Evolutionary conservation across 139 green algal species (phyloP), one percentile per base, ranked within the genome.

Genomic region (Micractinium conductrix): DNA sequence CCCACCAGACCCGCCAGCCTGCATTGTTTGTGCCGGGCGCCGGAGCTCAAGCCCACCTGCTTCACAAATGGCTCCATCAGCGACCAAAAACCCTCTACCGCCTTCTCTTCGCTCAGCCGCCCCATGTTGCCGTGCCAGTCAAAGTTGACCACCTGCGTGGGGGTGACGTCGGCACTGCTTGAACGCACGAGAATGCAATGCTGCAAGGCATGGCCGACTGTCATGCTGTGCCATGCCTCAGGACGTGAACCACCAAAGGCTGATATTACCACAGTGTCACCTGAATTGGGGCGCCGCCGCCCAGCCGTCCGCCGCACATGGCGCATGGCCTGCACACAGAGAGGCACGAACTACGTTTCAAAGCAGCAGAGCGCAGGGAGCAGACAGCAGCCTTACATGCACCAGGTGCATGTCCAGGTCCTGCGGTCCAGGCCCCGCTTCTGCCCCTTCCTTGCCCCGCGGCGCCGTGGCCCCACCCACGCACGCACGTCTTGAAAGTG

Each of bases 121-220:
- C 96, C 97, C 78, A 96, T 94, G 86, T 95, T 95, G 74, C 95
- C 95, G 87, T 99, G 97, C 97, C 97, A 99, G 92, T 99, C 97
- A 74, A 98, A 97, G 85, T 96, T 96, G 40, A 93, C 42, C 35
- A 96, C 80, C 33, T 40, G 65, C n/a, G n/a, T n/a, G n/a, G n/a
- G n/a, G n/a, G n/a, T n/a, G n/a, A n/a, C n/a, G n/a, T n/a, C n/a
- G n/a, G n/a, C n/a, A n/a, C n/a, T n/a, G n/a, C n/a, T n/a, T n/a
- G n/a, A n/a, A n/a, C n/a, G n/a, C n/a, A n/a, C n/a, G n/a, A n/a
- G n/a, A n/a, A n/a, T n/a, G n/a, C n/a, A n/a, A n/a, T n/a, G n/a
- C n/a, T n/a, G n/a, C n/a, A n/a, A n/a, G n/a, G n/a, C n/a, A n/a
- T n/a, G n/a, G n/a, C n/a, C n/a, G n/a, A n/a, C n/a, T n/a, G n/a